phyloP scores from a whole-genome alignment of 805 yeast species.

The Lipomyces kockii region DNA sequence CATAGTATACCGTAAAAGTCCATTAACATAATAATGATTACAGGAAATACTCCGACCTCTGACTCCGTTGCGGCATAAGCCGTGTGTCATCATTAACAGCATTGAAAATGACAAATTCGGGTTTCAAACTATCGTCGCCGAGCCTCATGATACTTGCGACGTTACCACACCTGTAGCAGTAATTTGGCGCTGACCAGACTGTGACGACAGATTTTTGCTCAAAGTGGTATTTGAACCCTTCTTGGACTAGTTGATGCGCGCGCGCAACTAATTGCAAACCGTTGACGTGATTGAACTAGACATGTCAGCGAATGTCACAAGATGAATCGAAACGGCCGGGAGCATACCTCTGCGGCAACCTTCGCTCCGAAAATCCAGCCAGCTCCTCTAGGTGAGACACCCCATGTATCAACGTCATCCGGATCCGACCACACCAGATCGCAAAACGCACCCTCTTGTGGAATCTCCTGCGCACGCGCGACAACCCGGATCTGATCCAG shows the following conservation, averaged over 20 bases:
- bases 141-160: conserved; percentile 98
- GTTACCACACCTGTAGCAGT: conserved; percentile 96
- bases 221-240: conserved; percentile 95
- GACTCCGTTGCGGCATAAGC: conserved; percentile 47
- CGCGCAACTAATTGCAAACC: conserved; percentile 87
- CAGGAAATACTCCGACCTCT: conserved; percentile 48
- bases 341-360: conserved; percentile 75
- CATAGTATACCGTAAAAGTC: neutral
- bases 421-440: conserved; percentile 98
- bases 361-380: conserved; percentile 97
- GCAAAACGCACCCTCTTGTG: conserved; percentile 98
- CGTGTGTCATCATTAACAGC: conserved; percentile 80
- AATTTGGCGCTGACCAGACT: conserved; percentile 97
- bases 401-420: conserved; percentile 97
- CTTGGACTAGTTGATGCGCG: conserved; percentile 98
- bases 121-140: conserved; percentile 74
- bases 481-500: conserved; percentile 93
- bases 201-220: conserved; percentile 96
- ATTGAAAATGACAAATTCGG: conserved; percentile 89
- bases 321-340: neutral
- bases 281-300: conserved; percentile 83
- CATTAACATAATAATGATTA: conserved; percentile 19
- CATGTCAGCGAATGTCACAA: neutral
- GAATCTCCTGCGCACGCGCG: conserved; percentile 96
- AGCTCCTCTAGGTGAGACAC: conserved; percentile 96